These are phyloP conservation scores for Penicillium frequentans DNA, from an alignment of 2,329 filamentous ascomycete species.

Conservation along the genomic window DNA sequence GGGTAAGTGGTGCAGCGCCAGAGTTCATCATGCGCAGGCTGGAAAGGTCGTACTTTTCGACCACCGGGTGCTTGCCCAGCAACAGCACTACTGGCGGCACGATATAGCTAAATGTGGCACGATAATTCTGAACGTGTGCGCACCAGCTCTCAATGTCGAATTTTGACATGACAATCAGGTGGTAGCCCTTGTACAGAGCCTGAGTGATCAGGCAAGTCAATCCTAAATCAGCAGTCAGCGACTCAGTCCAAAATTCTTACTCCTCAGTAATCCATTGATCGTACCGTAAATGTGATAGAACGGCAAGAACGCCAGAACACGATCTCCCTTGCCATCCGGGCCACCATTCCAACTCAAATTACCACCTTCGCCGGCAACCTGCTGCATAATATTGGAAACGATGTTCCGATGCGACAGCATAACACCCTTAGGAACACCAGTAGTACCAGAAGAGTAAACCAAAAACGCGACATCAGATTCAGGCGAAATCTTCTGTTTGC, in stretches of 20 bases:
- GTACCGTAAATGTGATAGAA: conserved; percentile 89
- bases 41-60: conserved; percentile 78
- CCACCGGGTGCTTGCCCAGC: conserved; percentile 74
- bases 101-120: conserved; percentile 75
- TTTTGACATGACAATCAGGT: conserved; percentile 70
- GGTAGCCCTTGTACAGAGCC: conserved; percentile 64
- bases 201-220: conserved; percentile 72
- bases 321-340: conserved; percentile 65
- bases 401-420: conserved; percentile 83
- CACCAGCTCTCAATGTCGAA: conserved; percentile 84
- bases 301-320: conserved; percentile 74
- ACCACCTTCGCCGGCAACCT: conserved; percentile 53
- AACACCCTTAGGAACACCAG: conserved; percentile 87
- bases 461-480: conserved; percentile 76
- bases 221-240: conserved; percentile 41
- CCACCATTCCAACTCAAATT: conserved; percentile 61
- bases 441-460: conserved; percentile 88
- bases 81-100: conserved; percentile 81
- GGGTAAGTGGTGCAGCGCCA: conserved; percentile 80
- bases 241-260: neutral
- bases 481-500: conserved; percentile 63
- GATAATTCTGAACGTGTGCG: conserved; percentile 69
- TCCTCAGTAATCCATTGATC: conserved; percentile 20
- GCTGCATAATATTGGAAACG: conserved; percentile 68
- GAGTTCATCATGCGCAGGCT: conserved; percentile 81